These are phyloP conservation scores for Chlamydomonas incerta DNA, from an alignment of 139 green algal genomes.

Conservation along the genomic window DNA sequence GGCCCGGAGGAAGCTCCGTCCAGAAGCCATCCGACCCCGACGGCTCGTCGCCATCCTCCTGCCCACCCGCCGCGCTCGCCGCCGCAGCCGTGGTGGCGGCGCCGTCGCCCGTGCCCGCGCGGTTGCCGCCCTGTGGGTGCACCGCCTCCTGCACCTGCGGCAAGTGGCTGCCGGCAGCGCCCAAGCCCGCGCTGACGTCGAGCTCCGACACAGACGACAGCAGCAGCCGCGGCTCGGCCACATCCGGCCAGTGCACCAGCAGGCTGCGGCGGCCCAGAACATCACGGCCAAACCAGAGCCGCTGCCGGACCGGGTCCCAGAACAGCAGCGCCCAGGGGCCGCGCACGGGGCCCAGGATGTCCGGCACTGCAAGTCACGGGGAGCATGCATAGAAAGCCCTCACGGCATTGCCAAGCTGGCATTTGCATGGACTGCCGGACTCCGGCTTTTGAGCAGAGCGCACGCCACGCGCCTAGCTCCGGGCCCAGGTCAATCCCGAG, in stretches of 20 bases:
- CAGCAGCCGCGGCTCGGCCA: slow-evolving; percentile 52
- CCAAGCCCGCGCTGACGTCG: not conserved
- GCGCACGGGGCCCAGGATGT: slow-evolving; percentile 60
- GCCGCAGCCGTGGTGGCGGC: not conserved
- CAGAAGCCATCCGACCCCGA: slow-evolving; percentile 18
- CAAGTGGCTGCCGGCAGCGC: not conserved
- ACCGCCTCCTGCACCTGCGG: not conserved
- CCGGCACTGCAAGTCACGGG: slow-evolving; percentile 18
- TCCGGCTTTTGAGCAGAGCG: no score
- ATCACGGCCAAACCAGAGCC: slow-evolving; percentile 84
- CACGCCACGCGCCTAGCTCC: no score
- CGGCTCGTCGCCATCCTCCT: not conserved
- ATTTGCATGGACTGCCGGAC: no score
- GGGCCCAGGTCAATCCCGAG: no score
- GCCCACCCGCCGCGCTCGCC: not conserved
- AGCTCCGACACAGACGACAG: slow-evolving; percentile 54
- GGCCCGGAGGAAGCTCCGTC: slow-evolving; percentile 26
- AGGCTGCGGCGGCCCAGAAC: slow-evolving; percentile 77
- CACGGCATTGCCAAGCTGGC: no score
- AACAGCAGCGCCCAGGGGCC: slow-evolving; percentile 88
- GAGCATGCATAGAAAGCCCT: not conserved
- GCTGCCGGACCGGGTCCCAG: slow-evolving; percentile 70
- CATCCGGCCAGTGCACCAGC: slow-evolving; percentile 69
- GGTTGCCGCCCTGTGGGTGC: slow-evolving; percentile 53
- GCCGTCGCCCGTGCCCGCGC: not conserved